These are phyloP conservation scores for Fusarium caatingaense DNA, from an alignment of 2,329 filamentous ascomycete species.

Conservation along the genomic window DNA sequence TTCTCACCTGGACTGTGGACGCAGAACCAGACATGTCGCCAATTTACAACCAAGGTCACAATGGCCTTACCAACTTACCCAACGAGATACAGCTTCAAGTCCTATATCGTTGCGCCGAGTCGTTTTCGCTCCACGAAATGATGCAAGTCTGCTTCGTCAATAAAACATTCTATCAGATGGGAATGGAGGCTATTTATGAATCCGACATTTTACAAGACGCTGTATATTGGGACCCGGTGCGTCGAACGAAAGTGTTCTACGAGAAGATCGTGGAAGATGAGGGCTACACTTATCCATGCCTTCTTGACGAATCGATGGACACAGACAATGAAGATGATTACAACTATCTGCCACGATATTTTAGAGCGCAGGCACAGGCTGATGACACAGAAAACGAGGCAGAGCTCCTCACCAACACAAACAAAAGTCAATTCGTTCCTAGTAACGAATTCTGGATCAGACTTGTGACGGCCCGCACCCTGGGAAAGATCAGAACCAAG, in stretches of 20 bases:
- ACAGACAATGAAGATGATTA: neutral
- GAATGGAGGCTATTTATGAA: neutral
- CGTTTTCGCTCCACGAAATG: neutral
- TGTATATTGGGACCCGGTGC: conserved; percentile 5
- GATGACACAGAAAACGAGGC: accelerated
- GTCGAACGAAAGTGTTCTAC: neutral
- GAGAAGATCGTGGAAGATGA: neutral
- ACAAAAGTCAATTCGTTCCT: neutral
- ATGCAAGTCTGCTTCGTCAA: neutral
- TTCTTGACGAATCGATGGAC: neutral
- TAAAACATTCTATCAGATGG: neutral
- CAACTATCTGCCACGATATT: neutral
- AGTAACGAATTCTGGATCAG: neutral
- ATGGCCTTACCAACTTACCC: neutral
- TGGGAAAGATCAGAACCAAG: neutral
- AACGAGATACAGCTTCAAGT: conserved; percentile 6
- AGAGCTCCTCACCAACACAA: accelerated
- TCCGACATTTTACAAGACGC: neutral
- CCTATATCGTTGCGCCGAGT: neutral
- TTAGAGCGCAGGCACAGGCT: neutral
- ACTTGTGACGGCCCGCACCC: neutral
- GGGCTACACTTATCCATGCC: neutral
- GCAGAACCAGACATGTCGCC: neutral
- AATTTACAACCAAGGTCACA: accelerated
- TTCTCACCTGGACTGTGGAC: too few relatives aligned